Conservation (phyloP, 2,329 filamentous ascomycete genomes). For the Purpureocillium takamizusanense region DNA sequence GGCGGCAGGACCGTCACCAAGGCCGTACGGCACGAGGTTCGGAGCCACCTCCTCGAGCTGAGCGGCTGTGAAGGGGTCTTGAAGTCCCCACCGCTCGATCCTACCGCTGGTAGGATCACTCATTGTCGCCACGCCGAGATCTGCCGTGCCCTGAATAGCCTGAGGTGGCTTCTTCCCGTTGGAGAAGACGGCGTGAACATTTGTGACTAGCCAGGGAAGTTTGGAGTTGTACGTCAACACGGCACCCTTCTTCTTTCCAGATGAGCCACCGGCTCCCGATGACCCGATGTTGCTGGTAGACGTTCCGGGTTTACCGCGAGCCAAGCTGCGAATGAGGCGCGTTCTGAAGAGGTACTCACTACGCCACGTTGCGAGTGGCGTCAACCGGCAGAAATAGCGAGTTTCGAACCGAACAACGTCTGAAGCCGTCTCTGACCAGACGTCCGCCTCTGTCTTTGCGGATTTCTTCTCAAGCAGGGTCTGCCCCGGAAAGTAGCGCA, state of each 20-base stretch:
- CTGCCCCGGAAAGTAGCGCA: slow-evolving; percentile 79
- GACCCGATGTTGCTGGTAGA: slow-evolving; percentile 41
- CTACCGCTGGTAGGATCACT: slow-evolving; percentile 73
- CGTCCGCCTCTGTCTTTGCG: slow-evolving; percentile 23
- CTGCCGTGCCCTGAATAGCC: slow-evolving; percentile 75
- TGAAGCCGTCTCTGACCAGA: slow-evolving; percentile 34
- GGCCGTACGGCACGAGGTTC: slow-evolving; percentile 64
- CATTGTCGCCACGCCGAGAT: slow-evolving; percentile 66
- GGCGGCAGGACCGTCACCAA: slow-evolving; percentile 70
- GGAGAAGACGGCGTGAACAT: slow-evolving; percentile 69
- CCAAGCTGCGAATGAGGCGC: slow-evolving; percentile 70
- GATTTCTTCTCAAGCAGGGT: slow-evolving; percentile 25
- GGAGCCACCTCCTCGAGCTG: slow-evolving; percentile 74
- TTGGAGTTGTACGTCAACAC: slow-evolving; percentile 82
- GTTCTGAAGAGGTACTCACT: slow-evolving; percentile 92
- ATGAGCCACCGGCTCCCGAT: slow-evolving; percentile 36
- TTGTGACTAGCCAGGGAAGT: slow-evolving; percentile 68
- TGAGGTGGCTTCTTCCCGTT: slow-evolving; percentile 65
- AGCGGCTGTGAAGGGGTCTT: slow-evolving; percentile 63
- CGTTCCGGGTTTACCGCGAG: slow-evolving; percentile 68
- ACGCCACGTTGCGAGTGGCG: slow-evolving; percentile 80
- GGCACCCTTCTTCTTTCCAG: slow-evolving; percentile 59
- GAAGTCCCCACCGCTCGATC: slow-evolving; percentile 72
- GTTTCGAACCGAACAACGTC: slow-evolving; percentile 60
- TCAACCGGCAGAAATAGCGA: slow-evolving; percentile 75